Conservation (phyloP, 2,329 filamentous ascomycete species). For the Falciphora oryzae region DNA sequence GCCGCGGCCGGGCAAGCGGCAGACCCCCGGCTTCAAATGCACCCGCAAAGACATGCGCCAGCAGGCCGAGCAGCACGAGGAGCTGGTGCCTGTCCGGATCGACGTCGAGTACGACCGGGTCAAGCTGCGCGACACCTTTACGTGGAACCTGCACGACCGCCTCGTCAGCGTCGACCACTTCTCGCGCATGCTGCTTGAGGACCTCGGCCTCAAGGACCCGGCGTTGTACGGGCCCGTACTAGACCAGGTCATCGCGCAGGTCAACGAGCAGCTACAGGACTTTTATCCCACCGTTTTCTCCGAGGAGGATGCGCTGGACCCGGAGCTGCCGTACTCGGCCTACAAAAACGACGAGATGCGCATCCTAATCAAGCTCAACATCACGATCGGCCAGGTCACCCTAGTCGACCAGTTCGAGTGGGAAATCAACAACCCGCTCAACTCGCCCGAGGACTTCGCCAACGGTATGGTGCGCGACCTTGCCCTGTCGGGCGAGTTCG, state of each 20-base stretch:
- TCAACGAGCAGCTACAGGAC: slow-evolving; percentile 85
- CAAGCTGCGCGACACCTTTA: slow-evolving; percentile 93
- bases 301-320: slow-evolving; percentile 84
- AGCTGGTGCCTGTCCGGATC: slow-evolving; percentile 82
- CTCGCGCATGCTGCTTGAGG: slow-evolving; percentile 83
- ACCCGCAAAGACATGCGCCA: slow-evolving; percentile 73
- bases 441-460: slow-evolving; percentile 93
- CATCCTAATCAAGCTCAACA: slow-evolving; percentile 90
- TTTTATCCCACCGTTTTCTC: slow-evolving; percentile 90
- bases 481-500: slow-evolving; percentile 89
- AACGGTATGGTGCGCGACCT: slow-evolving; percentile 83
- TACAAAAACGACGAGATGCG: slow-evolving; percentile 99
- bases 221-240: slow-evolving; percentile 37
- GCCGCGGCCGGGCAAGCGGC: slow-evolving; percentile 69
- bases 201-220: slow-evolving; percentile 68
- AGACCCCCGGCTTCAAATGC: slow-evolving; percentile 66
- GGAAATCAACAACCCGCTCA: slow-evolving; percentile 94
- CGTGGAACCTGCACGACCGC: slow-evolving; percentile 95
- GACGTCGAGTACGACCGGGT: slow-evolving; percentile 96
- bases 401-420: slow-evolving; percentile 97
- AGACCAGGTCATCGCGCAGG: slow-evolving; percentile 58
- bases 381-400: slow-evolving; percentile 92
- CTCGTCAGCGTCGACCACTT: slow-evolving; percentile 75
- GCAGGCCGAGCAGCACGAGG: slow-evolving; percentile 87
- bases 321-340: slow-evolving; percentile 81